Evolutionary conservation across 2,329 filamentous ascomycete species (phyloP).

Genomic region (Fusarium pseudonygamai): DNA sequence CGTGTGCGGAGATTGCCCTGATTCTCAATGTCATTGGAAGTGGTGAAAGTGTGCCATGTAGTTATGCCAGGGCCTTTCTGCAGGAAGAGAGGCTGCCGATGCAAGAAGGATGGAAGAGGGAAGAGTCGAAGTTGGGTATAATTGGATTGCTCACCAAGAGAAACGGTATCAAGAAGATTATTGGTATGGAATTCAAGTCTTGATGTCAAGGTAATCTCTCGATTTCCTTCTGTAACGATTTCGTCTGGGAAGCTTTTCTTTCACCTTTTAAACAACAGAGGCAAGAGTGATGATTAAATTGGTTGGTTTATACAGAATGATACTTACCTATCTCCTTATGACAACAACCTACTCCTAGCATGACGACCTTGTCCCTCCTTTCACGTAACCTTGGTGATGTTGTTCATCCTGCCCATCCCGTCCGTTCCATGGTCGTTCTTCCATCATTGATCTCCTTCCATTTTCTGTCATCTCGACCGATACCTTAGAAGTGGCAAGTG

Average conservation of each 20-base stretch:
- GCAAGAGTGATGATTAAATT: background rate
- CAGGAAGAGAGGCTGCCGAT: constrained; percentile 32
- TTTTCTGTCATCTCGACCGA: background rate
- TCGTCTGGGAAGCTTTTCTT: background rate
- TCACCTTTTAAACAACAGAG: background rate
- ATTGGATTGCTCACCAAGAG: constrained; percentile 10
- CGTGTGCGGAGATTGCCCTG: constrained; percentile 36
- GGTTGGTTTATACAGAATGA: background rate
- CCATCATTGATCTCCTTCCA: background rate
- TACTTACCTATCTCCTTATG: background rate
- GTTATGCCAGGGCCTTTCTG: constrained; percentile 27
- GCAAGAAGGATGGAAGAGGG: constrained; percentile 29
- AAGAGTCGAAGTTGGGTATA: constrained; percentile 19
- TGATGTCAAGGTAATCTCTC: background rate
- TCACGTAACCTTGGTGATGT: background rate
- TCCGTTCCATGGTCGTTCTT: background rate
- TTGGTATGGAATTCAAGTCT: constrained; percentile 17
- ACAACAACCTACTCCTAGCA: no score
- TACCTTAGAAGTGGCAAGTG: background rate
- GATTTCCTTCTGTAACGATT: background rate
- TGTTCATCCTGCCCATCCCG: background rate
- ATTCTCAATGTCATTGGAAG: constrained; percentile 35
- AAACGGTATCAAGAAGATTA: constrained; percentile 19
- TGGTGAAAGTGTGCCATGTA: constrained; percentile 21
- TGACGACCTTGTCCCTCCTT: background rate